Base-by-base conservation (phyloP, 2,329 filamentous ascomycete genomes). In the Aureobasidium lini region DNA sequence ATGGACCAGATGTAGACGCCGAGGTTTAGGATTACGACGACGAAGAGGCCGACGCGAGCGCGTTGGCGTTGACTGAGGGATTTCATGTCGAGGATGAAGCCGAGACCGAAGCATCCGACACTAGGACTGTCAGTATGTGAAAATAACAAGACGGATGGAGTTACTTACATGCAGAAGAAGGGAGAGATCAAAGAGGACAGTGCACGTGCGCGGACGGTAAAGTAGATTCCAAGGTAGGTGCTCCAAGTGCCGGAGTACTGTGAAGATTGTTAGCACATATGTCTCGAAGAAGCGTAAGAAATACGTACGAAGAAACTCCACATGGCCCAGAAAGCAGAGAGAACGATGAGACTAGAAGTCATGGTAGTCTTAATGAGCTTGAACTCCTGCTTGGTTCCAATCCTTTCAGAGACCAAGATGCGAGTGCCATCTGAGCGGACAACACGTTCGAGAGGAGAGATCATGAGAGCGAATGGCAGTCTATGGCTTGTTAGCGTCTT, bases 51-150 rank as follows among this genome's bases (percentile, higher is more conserved):
- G 4, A 76, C 60, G 60, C 79, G 76, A 15, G 76, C 77, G 11
- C 77, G 72, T 18, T 77, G 74, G 8, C 77, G 68, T 64, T 82
- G 64, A 81, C 88, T 8, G 76, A 83, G 63, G 84, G 87, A 29
- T 73, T 95, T 58, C 83, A 88, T 66, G 73, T 77, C 59, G 86
- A 84, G 76, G 80, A 94, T 74, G 60, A 78, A 79, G 1, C 77
- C 76, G 4, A 79, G 73, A 43, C 75, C 77, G 56, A 79, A 79
- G 63, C 76, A 79, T 18, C 77, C 77, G 37, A 79, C 57, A 39
- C 56, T 67, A 29, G 68, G 11, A 76, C 11, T 47, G 76, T 75
- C 3, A 77, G n/a, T n/a, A n/a, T n/a, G n/a, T n/a, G n/a, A n/a
- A n/a, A n/a, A n/a, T n/a, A n/a, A n/a, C n/a, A n/a, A n/a, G n/a